Base-by-base conservation (phyloP, 768 basidiomycete species). In the Auricularia heimuer region DNA sequence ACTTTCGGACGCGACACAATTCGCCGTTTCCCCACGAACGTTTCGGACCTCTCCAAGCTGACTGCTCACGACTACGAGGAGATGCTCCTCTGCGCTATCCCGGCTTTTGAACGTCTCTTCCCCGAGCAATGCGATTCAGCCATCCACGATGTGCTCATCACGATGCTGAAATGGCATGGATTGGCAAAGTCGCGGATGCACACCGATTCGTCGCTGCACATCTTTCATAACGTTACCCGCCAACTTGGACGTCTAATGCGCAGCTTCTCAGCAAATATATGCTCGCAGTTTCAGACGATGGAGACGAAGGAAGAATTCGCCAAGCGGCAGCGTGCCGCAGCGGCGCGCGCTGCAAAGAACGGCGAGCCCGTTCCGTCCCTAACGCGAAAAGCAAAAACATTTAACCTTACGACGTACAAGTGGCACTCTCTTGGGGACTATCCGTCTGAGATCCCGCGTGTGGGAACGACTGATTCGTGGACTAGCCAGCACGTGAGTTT, bases 41-140 rank as follows among this genome's bases (percentile, higher is more conserved):
- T 67, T 42, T 54, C 61, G 21, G 63, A 56, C 12, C 29, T 62
- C 39, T 58, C 60, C n/a, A 12, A 18, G 12, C 18, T 68, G 14
- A 67, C 58, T 10, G 66, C 63, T 8, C 63, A 64, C 6, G 64
- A 66, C 58, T 66, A 24, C 36, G 56, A 66, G 29, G 64, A 66
- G 24, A n/a, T 66, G 24, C 63, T 66, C 3, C 65, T 51, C 11
- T 67, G 61, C 21, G 44, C 51, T 2, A 61, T 64, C 2, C 78
- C 79, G 0, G 75, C 70, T 0, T 78, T 80, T 36, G 76, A 81
- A 4, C 77, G 74, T 3, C 71, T 82, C 0, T 67, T 80, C 0
- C 72, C 70, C 3, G 64, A 54, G 0, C 65, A 67, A 3, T 71
- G 75, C 51, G 70, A 76, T 11, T 21, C 64, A 1, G 63, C 66